Evolutionary conservation across 176 grass and related monocot genomes (phyloP).

Genomic region (Microstegium vimineum): DNA sequence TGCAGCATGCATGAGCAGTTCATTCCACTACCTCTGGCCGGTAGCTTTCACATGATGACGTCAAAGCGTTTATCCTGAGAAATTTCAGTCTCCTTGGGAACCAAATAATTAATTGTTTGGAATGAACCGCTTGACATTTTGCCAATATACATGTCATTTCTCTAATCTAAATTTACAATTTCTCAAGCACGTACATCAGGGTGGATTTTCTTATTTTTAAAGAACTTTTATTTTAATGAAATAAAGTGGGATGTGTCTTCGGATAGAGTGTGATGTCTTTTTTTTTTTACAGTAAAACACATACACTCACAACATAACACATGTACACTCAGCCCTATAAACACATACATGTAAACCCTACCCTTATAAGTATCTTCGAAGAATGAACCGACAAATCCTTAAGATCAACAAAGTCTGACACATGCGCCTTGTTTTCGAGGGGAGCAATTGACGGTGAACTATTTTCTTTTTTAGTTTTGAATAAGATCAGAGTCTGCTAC

Average conservation of each 20-base stretch:
- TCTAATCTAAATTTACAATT: neutral
- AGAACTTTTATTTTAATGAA: neutral
- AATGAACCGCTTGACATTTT: neutral
- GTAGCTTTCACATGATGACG: neutral
- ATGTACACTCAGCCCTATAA: too few species aligned
- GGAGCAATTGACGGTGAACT: neutral
- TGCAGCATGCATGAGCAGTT: constrained; percentile 8
- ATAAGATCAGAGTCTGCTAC: too few species aligned
- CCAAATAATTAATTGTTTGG: too few species aligned
- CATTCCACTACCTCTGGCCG: neutral
- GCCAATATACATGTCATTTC: neutral
- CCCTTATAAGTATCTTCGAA: too few species aligned
- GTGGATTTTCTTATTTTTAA: too few species aligned
- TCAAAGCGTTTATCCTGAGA: neutral
- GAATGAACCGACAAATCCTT: too few species aligned
- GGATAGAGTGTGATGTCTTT: neutral
- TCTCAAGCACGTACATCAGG: neutral
- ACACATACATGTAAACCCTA: too few species aligned
- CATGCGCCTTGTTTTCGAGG: too few species aligned
- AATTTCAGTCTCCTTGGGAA: neutral
- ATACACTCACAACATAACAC: too few species aligned
- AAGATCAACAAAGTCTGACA: too few species aligned
- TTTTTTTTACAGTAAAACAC: too few species aligned
- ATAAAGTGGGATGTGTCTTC: neutral
- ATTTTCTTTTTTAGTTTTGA: too few species aligned